A percentile compares a stretch with the other conserved stretches of the same genome.
phyloP scores from a whole-genome alignment of 139 green algal genomes.

The Choricystis sp. region DNA sequence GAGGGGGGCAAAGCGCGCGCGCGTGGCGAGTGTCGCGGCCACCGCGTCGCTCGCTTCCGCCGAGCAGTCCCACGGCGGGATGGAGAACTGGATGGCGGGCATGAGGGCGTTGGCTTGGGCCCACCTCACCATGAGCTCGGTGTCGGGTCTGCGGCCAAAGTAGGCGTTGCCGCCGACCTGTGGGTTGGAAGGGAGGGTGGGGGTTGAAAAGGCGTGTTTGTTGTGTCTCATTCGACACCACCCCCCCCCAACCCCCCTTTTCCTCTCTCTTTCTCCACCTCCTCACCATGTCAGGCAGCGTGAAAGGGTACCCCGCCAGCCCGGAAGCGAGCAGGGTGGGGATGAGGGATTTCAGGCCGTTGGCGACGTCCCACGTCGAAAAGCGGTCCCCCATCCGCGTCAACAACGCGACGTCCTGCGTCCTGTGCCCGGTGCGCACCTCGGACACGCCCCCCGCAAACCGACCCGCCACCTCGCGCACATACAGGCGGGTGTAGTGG shows the following conservation, averaged over 20 bases:
- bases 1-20: slow-evolving; percentile 7
- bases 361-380: slow-evolving; percentile 32
- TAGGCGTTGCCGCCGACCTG: slow-evolving; percentile 50
- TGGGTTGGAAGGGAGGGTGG: no score
- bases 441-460: slow-evolving; percentile 29
- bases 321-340: slow-evolving; percentile 43
- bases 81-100: slow-evolving; percentile 49
- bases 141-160: slow-evolving; percentile 27
- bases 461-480: slow-evolving; percentile 20
- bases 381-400: slow-evolving; percentile 48
- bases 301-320: slow-evolving; percentile 50
- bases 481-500: slow-evolving; percentile 44
- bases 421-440: slow-evolving; percentile 41
- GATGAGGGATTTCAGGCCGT: slow-evolving; percentile 40
- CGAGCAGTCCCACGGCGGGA: slow-evolving; percentile 40
- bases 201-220: no score
- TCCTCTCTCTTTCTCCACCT: no score
- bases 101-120: slow-evolving; percentile 45
- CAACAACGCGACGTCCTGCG: slow-evolving; percentile 24
- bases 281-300: slow-evolving; percentile 47
- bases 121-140: slow-evolving; percentile 46
- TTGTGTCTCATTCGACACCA: no score
- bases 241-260: no score
- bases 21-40: slow-evolving; percentile 8
- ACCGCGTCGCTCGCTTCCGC: slow-evolving; percentile 21